Conservation (phyloP, 2,329 filamentous ascomycete genomes). For the Sarocladium oryzae region DNA sequence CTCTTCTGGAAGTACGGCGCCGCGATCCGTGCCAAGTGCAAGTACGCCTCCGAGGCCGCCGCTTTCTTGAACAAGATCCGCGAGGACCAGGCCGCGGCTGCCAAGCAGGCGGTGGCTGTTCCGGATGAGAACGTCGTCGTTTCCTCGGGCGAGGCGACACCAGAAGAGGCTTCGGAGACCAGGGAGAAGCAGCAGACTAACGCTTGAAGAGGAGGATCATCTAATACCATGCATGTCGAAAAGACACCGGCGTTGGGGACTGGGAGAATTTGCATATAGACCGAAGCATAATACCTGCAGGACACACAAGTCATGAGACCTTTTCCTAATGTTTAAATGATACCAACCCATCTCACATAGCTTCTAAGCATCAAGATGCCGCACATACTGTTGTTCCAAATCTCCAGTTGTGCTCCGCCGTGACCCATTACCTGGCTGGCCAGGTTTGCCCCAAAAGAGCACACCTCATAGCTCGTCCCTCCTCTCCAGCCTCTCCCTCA, state of each 20-base stretch:
- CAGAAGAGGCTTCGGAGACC: background rate
- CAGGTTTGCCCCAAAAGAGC: background rate
- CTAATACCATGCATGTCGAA: background rate
- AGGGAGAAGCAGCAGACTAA: background rate
- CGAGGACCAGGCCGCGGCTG: constrained; percentile 21
- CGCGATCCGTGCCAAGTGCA: constrained; percentile 58
- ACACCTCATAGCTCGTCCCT: background rate
- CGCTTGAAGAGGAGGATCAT: background rate
- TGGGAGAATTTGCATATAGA: background rate
- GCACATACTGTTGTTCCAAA: no score
- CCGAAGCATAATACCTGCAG: background rate
- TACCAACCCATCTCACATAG: background rate
- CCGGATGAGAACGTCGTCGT: constrained; percentile 3
- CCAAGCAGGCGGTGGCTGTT: constrained; percentile 20
- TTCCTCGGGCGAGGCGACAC: constrained; percentile 9
- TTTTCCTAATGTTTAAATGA: background rate
- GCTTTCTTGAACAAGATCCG: constrained; percentile 46
- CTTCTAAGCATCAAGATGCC: no score
- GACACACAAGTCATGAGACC: background rate
- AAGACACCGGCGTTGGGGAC: background rate
- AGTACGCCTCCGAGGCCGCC: constrained; percentile 62
- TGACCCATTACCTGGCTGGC: no score
- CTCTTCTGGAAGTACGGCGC: constrained; percentile 68
- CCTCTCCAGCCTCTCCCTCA: background rate
- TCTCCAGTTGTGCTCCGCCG: no score